A percentile compares a stretch with the other conserved stretches of the same genome.
phyloP scores from a whole-genome alignment of 768 basidiomycete species.

The Xerocomellus intermedius region DNA sequence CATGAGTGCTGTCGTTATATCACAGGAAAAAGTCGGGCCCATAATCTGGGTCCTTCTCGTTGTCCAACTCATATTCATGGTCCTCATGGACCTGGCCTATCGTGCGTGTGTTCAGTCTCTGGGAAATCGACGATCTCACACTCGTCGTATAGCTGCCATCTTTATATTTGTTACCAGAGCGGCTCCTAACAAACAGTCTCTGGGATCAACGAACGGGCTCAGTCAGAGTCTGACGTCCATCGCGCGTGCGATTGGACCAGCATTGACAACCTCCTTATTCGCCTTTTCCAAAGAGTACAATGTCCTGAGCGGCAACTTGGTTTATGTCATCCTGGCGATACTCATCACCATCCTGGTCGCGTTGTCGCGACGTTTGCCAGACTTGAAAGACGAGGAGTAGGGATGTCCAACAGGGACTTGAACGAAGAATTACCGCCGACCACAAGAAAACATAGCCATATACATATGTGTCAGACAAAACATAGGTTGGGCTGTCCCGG shows the following conservation, averaged over 20 bases:
- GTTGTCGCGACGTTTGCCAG: conserved; percentile 24
- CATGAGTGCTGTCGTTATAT: conserved; percentile 39
- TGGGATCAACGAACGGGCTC: conserved; percentile 60
- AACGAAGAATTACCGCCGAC: no score
- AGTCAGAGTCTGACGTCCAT: conserved; percentile 47
- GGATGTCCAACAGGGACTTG: neutral
- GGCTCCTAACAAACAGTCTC: conserved; percentile 50
- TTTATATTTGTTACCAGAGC: conserved; percentile 54
- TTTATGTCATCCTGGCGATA: conserved; percentile 42
- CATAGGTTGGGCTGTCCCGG: no score
- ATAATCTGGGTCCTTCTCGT: conserved; percentile 39
- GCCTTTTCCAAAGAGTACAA: conserved; percentile 50
- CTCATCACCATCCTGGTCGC: conserved; percentile 26
- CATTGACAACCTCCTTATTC: conserved; percentile 49
- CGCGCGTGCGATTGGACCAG: conserved; percentile 50
- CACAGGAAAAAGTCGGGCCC: conserved; percentile 30
- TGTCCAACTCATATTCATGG: conserved; percentile 21
- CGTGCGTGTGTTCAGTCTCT: conserved; percentile 28
- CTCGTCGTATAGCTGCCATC: conserved; percentile 37
- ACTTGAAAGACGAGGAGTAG: conserved; percentile 17
- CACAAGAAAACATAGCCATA: no score
- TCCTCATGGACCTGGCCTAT: conserved; percentile 43
- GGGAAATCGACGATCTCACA: neutral
- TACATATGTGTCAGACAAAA: no score
- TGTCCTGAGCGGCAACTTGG: conserved; percentile 48